phyloP scores from a whole-genome alignment of 257 asterid genomes.

The Jacaranda copaia region DNA sequence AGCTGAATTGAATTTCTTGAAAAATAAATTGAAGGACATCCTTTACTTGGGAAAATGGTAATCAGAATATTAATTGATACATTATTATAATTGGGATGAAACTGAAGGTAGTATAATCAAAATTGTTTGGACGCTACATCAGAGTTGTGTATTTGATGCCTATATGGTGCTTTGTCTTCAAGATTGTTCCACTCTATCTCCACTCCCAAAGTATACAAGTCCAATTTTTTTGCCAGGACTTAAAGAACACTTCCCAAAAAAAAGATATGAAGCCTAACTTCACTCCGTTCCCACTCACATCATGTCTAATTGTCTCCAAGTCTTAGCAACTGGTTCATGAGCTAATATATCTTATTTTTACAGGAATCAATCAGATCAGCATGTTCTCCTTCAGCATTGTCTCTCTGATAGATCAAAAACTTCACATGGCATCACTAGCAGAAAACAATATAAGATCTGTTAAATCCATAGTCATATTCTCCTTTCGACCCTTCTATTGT shows the following conservation, averaged over 20 bases:
- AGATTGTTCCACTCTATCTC: not conserved
- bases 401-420: not conserved
- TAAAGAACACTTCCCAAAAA: not conserved
- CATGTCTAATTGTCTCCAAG: not conserved
- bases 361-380: not conserved
- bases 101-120: constrained; percentile 20
- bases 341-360: not conserved
- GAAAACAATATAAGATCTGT: not conserved
- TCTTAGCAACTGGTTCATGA: not conserved
- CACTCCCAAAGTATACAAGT: not conserved
- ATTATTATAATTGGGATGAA: not conserved
- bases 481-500: not conserved
- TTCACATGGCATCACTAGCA: not conserved
- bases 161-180: constrained; percentile 2
- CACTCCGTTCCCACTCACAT: not conserved
- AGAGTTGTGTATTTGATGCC: not conserved
- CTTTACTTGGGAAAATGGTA: not conserved
- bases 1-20: not conserved
- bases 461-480: not conserved
- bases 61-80: not conserved
- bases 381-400: not conserved
- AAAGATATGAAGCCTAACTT: not conserved
- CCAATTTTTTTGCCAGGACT: not conserved
- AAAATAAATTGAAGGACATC: constrained; percentile 11
- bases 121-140: constrained; percentile 1